Evolutionary conservation across 768 basidiomycete species (phyloP), one percentile per base, ranked within the genome.

Genomic region (Termitomyces heimii): DNA sequence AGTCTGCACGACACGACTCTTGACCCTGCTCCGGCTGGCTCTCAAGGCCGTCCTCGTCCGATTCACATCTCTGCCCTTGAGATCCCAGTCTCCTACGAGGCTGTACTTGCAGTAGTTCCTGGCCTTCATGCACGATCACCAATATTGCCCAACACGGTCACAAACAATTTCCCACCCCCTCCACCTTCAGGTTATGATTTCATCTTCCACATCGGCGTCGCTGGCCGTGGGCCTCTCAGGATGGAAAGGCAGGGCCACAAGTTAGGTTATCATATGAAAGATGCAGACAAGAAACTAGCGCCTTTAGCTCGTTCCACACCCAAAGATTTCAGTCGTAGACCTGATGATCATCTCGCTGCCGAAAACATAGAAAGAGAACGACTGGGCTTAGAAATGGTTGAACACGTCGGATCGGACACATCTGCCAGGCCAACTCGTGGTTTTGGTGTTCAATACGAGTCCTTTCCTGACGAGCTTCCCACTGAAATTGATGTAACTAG

Each of bases 201-300:
- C 63, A 79, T 88, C 53, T 80, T 88, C 62, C 87, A 89, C 63
- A 75, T 89, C 29, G 87, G 87, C 4, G 82, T 85, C 20, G 86
- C 84, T 5, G 81, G 82, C 16, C 76, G 83, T 13, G 87, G 87
- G 0, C 77, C 81, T 0, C 63, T 88, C 53, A 75, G 83, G 22
- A 77, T 89, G 75, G 87, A 89, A 67, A 75, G 80, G 60, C 65
- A 78, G n/a, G 79, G 80, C 0, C 87, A 89, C 67, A 87, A 86
- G 65, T 71, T 81, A 20, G 84, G 85, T 7, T 89, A 88, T 66
- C 75, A 80, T 45, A 84, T 84, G 81, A 84, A 83, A 66, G 87
- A 88, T 60, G 83, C 80, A 9, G 74, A 74, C 4, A 82, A 81
- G 8, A 76, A 79, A 58, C 76, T 82, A 51, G 84, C 86, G 0